These are phyloP conservation scores for Acacia concinna DNA, from an alignment of 331 rosid genomes.

Conservation along the genomic window DNA sequence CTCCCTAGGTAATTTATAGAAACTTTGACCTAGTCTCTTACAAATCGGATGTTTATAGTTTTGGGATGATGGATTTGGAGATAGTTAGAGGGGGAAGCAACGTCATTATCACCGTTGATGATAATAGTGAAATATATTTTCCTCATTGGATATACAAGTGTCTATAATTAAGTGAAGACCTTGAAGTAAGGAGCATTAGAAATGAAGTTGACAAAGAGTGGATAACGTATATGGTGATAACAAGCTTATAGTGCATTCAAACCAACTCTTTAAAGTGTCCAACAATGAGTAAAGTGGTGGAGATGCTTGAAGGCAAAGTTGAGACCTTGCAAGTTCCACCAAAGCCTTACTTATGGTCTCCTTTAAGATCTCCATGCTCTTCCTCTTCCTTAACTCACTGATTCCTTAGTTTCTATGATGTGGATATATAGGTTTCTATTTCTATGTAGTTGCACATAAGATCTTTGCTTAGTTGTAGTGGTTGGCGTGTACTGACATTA, in stretches of 20 bases:
- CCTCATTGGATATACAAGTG: constrained; percentile 21
- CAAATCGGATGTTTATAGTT: constrained; percentile 5
- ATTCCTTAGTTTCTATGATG: neutral
- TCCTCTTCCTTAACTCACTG: constrained; percentile 1
- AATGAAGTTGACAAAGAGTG: neutral
- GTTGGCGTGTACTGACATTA: neutral
- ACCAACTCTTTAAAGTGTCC: neutral
- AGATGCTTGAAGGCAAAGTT: constrained; percentile 16
- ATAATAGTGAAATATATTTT: constrained; percentile 11
- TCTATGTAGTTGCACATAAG: neutral
- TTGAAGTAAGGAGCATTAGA: neutral
- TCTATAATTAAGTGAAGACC: neutral
- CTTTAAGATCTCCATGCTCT: neutral
- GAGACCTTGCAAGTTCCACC: constrained; percentile 21
- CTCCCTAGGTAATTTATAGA: constrained; percentile 4
- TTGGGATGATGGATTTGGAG: neutral
- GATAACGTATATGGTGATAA: neutral
- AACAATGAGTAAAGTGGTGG: constrained; percentile 2
- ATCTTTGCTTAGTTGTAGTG: neutral
- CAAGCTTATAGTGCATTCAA: constrained; percentile 11
- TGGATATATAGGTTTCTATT: neutral
- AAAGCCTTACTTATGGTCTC: constrained; percentile 4
- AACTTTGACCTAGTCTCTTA: neutral
- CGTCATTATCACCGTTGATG: neutral
- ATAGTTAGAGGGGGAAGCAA: neutral